Evolutionary conservation across 768 basidiomycete genomes (phyloP).

Genomic region (Suillus paluster): DNA sequence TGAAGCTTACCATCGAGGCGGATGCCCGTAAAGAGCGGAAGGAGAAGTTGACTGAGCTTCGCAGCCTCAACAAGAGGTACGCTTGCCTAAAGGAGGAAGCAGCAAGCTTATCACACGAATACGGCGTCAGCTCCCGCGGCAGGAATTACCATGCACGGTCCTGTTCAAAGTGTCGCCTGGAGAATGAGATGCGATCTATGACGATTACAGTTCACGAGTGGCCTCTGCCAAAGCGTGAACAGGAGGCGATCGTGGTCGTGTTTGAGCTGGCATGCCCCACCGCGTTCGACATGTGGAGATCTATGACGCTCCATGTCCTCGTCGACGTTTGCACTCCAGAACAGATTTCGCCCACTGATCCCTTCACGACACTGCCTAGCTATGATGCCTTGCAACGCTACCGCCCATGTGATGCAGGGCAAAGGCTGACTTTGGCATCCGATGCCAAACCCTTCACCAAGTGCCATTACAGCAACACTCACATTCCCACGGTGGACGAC

Average conservation of each 20-base stretch:
- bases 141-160: not conserved
- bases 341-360: conserved; percentile 2
- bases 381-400: conserved; percentile 21
- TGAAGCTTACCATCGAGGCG: conserved; percentile 36
- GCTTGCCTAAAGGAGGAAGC: not conserved
- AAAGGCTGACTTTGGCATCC: conserved; percentile 25
- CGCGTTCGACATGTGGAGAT: conserved; percentile 49
- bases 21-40: conserved; percentile 26
- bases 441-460: conserved; percentile 24
- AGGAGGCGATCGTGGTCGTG: conserved; percentile 34
- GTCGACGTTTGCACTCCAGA: conserved; percentile 37
- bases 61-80: not conserved
- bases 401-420: conserved; percentile 16
- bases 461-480: conserved; percentile 17
- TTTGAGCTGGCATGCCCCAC: conserved; percentile 49
- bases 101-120: not conserved
- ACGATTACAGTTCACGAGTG: conserved; percentile 46
- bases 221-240: conserved; percentile 42
- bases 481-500: conserved; percentile 19
- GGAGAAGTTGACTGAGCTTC: conserved; percentile 19
- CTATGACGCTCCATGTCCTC: conserved; percentile 42
- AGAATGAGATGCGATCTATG: conserved; percentile 23
- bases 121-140: not conserved
- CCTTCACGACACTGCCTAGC: conserved; percentile 19
- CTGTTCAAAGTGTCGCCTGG: conserved; percentile 37